A percentile compares a stretch with the other conserved stretches of the same genome.
Conservation (phyloP, 2,329 filamentous ascomycete genomes). For the Botryotinia narcissicola region DNA sequence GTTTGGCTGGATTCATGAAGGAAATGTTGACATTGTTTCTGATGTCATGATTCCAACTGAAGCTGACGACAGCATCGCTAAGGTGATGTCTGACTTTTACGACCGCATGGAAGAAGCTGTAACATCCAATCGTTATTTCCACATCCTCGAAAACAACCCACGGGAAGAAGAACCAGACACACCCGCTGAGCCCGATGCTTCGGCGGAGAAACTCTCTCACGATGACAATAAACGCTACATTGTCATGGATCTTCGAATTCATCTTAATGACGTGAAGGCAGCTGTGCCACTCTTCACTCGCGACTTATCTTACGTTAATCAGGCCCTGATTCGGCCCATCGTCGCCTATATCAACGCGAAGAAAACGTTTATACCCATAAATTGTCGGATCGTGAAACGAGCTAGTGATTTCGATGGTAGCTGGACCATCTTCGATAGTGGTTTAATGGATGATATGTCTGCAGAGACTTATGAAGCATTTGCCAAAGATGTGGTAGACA, state of each 20-base stretch:
- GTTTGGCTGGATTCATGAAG: conserved; percentile 97
- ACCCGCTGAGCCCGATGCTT: conserved; percentile 31
- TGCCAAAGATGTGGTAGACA: conserved; percentile 83
- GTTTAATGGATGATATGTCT: conserved; percentile 88
- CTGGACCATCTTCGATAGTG: conserved; percentile 93
- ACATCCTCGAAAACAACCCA: conserved; percentile 52
- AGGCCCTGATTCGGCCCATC: conserved; percentile 90
- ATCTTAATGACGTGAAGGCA: conserved; percentile 92
- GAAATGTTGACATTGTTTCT: conserved; percentile 92
- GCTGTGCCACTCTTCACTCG: conserved; percentile 89
- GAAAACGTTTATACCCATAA: conserved; percentile 91
- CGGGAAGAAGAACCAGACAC: conserved; percentile 36
- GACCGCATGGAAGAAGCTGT: conserved; percentile 93
- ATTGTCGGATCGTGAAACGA: conserved; percentile 89
- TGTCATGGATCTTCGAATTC: conserved; percentile 91
- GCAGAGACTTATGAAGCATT: conserved; percentile 95
- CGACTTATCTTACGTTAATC: conserved; percentile 93
- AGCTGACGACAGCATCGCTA: conserved; percentile 81
- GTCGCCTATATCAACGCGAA: conserved; percentile 98
- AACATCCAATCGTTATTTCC: conserved; percentile 67
- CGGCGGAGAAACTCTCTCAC: conserved; percentile 32
- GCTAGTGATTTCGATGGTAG: conserved; percentile 88
- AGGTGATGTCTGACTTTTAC: conserved; percentile 96
- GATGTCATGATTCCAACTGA: conserved; percentile 94
- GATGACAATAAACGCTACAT: conserved; percentile 72